Evolutionary conservation across 768 basidiomycete genomes (phyloP).

Genomic region (Amanita polypyramis): DNA sequence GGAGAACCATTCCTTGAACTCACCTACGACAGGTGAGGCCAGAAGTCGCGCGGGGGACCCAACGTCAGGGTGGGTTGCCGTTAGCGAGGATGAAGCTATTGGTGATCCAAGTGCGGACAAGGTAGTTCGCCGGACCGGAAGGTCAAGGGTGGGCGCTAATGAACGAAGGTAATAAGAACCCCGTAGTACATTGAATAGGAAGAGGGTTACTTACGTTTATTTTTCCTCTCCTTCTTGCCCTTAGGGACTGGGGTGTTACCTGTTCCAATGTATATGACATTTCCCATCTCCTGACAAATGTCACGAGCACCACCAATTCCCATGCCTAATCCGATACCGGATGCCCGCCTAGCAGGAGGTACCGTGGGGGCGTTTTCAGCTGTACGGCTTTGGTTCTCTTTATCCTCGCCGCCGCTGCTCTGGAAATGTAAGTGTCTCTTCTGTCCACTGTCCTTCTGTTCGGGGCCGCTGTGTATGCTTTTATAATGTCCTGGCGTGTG

Average conservation of each 20-base stretch:
- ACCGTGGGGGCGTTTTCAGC: conserved; percentile 32
- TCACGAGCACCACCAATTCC: conserved; percentile 22
- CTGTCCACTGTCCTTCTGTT: not conserved
- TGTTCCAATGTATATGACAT: conserved; percentile 28
- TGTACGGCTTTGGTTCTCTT: conserved; percentile 30
- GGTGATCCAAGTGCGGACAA: conserved; percentile 30
- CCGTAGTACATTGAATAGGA: conserved; percentile 1
- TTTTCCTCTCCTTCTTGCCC: conserved; percentile 39
- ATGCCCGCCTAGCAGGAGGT: conserved; percentile 20
- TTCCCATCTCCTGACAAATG: conserved; percentile 42
- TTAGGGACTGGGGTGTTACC: conserved; percentile 16
- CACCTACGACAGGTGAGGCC: conserved; percentile 66
- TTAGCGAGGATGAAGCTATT: conserved; percentile 21
- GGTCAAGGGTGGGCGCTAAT: conserved; percentile 47
- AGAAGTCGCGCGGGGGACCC: conserved; percentile 23
- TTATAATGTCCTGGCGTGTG: not conserved
- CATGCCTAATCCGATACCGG: conserved; percentile 19
- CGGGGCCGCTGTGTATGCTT: not conserved
- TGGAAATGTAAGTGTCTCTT: not conserved
- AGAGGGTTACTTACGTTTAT: conserved; percentile 35
- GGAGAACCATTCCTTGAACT: conserved; percentile 91
- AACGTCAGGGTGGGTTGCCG: conserved; percentile 8
- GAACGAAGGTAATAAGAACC: conserved; percentile 2
- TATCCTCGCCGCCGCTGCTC: conserved; percentile 19
- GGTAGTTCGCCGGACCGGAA: conserved; percentile 38